Percentiles rank a stretch among this genome's conserved stretches.
These are phyloP conservation scores for Malassezia dermatis DNA, from an alignment of 1,284 basidiomycete genomes.

Conservation along the genomic window DNA sequence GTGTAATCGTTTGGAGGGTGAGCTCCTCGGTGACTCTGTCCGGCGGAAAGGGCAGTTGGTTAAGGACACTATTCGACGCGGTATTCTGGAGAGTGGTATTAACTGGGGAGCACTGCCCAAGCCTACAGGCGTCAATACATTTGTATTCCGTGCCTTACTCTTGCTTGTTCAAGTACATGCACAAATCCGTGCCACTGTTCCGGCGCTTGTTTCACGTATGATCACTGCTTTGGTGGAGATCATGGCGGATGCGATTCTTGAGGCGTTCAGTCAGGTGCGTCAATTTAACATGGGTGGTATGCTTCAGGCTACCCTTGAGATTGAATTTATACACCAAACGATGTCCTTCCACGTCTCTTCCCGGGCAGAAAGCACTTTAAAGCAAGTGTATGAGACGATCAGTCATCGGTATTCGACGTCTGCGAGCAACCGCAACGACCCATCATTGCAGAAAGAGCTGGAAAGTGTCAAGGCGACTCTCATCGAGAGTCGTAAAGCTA, in stretches of 20 bases:
- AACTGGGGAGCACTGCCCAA: slow-evolving; percentile 85
- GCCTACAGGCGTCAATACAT: slow-evolving; percentile 72
- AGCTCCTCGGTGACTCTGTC: slow-evolving; percentile 74
- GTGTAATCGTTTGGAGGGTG: slow-evolving; percentile 70
- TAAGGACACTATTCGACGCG: slow-evolving; percentile 62
- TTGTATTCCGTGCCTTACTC: slow-evolving; percentile 81
- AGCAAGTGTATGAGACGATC: slow-evolving; percentile 86
- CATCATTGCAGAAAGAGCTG: slow-evolving; percentile 54
- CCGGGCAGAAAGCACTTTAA: slow-evolving; percentile 67
- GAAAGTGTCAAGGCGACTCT: slow-evolving; percentile 84
- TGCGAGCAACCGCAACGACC: slow-evolving; percentile 51
- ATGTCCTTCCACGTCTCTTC: slow-evolving; percentile 75
- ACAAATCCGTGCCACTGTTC: slow-evolving; percentile 70
- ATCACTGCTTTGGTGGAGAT: slow-evolving; percentile 71
- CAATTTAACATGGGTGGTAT: slow-evolving; percentile 96
- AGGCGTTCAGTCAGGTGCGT: slow-evolving; percentile 72
- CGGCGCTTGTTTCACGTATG: slow-evolving; percentile 66
- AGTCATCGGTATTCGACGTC: slow-evolving; percentile 64
- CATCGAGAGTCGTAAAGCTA: slow-evolving; percentile 72
- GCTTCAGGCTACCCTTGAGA: slow-evolving; percentile 94
- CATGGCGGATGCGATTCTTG: slow-evolving; percentile 68
- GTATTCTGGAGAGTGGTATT: slow-evolving; percentile 67
- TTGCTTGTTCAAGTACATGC: slow-evolving; percentile 84
- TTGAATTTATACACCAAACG: slow-evolving; percentile 96
- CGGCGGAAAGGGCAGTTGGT: slow-evolving; percentile 64